Percentiles rank a stretch among this genome's conserved stretches.
Conservation (phyloP, 1,284 basidiomycete species). For the Tilletiaria anomala region DNA sequence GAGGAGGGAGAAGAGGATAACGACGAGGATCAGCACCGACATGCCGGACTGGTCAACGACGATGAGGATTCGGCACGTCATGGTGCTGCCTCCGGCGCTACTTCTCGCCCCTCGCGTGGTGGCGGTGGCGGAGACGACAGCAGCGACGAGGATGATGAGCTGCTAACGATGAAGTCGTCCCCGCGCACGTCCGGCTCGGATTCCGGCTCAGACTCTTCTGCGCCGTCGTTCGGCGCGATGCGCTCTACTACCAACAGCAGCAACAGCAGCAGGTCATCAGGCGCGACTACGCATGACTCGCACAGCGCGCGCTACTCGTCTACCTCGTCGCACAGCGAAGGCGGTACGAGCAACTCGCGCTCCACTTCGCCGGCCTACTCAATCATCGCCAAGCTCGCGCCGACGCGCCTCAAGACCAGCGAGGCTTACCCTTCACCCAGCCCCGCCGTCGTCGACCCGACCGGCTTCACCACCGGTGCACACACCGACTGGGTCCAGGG, state of each 20-base stretch:
- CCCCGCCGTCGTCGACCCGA: conserved; percentile 53
- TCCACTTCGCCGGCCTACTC: not conserved
- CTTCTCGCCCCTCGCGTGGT: not conserved
- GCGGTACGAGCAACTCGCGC: not conserved
- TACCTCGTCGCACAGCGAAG: conserved; percentile 1
- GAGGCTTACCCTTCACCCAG: conserved; percentile 41
- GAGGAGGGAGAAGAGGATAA: conserved; percentile 48
- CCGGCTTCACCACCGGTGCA: conserved; percentile 26
- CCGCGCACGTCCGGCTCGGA: conserved; percentile 7
- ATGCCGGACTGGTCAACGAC: not conserved
- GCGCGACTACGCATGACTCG: too few species aligned
- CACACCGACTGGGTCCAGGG: too few species aligned
- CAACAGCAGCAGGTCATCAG: too few species aligned
- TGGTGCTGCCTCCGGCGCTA: too few species aligned
- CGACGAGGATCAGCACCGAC: not conserved
- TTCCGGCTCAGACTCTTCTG: not conserved
- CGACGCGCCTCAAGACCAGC: conserved; percentile 73
- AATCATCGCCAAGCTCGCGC: conserved; percentile 87
- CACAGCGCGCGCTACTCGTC: not conserved
- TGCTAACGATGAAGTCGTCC: conserved; percentile 26
- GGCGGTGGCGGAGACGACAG: not conserved
- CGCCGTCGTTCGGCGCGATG: too few species aligned
- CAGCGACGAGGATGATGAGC: conserved; percentile 34
- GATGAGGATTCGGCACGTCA: too few species aligned
- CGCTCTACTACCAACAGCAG: too few species aligned